Evolutionary conservation across 2,329 filamentous ascomycete species (phyloP), one percentile per base, ranked within the genome.

Genomic region (Stagonosporopsis vannaccii): DNA sequence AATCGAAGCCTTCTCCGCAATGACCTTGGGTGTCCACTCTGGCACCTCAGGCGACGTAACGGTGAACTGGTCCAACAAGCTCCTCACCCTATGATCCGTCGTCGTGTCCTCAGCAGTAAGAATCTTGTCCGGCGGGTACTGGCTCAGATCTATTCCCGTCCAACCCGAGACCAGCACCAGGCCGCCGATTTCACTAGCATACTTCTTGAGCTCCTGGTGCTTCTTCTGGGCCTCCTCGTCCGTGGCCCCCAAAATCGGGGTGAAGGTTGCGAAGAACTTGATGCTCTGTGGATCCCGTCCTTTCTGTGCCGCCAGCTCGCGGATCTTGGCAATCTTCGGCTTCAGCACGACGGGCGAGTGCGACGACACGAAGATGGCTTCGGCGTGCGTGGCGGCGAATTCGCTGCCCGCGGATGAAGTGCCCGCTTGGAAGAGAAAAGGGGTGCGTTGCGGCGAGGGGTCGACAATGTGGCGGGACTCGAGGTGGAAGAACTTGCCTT

Each of bases 81-180:
- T 69, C 1, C 73, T 68, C 6, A 77, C 69, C 20, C 71, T 72
- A 56, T 75, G 74, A 12, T 81, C 82, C 59, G 86, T 84, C 2
- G 77, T 75, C 0, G 83, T 84, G 58, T 87, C 82, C 2, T 79
- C 81, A 0, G 80, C 79, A 0, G 80, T 83, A 57, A 88, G 77
- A 15, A 84, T 83, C 59, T 87, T 79, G 58, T 87, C 85, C 0
- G 87, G 66, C 0, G 84, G 83, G 37, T 87, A 79, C 62, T 79
- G 79, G 3, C 81, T 84, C 15, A 87, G 76, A 63, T 87, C 85
- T 54, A 87, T 85, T 0, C 85, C 85, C 0, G 84, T 85, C 82
- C 82, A 86, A 1, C 84, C 84, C 35, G 79, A 81, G 58, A 85
- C 82, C 0, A 86, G 74, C 0, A 84, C 84, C 1, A 87, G 71